phyloP scores from a whole-genome alignment of 1,284 basidiomycete genomes.

The Baeospora myosura region DNA sequence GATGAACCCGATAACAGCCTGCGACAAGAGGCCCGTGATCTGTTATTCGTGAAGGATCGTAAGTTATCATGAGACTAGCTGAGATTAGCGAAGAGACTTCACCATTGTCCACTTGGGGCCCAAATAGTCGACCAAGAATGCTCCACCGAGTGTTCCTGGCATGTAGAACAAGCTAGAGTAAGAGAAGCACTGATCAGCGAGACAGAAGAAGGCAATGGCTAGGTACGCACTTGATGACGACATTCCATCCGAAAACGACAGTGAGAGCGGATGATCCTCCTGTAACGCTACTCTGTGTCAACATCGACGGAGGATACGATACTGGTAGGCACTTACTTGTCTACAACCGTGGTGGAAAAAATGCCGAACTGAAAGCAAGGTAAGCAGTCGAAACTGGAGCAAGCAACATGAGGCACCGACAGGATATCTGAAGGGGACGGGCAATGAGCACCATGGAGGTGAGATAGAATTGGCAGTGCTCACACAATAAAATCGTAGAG shows the following conservation, averaged over 20 bases:
- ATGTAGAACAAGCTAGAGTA: conserved; percentile 64
- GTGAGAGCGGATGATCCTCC: conserved; percentile 41
- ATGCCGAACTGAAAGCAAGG: conserved; percentile 69
- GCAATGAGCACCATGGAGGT: neutral
- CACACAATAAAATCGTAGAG: conserved; percentile 78
- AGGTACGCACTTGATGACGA: conserved; percentile 66
- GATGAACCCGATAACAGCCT: conserved; percentile 73
- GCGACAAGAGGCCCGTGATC: conserved; percentile 65
- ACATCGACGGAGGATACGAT: no score
- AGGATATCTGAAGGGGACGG: neutral
- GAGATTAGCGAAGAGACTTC: conserved; percentile 6
- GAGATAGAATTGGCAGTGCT: conserved; percentile 15
- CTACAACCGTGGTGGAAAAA: conserved; percentile 75
- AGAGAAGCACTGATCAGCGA: neutral
- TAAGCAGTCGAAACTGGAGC: no score
- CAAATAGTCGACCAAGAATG: conserved; percentile 69
- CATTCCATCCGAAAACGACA: conserved; percentile 69
- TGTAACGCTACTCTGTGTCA: conserved; percentile 63
- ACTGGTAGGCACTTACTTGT: conserved; percentile 44
- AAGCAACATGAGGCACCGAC: no score
- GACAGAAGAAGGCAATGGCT: neutral
- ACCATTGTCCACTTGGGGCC: conserved; percentile 77
- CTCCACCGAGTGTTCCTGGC: conserved; percentile 72
- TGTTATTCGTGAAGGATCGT: conserved; percentile 22
- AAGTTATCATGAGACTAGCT: neutral